Base-by-base conservation (phyloP, 768 basidiomycete genomes). In the Suillus subluteus region DNA sequence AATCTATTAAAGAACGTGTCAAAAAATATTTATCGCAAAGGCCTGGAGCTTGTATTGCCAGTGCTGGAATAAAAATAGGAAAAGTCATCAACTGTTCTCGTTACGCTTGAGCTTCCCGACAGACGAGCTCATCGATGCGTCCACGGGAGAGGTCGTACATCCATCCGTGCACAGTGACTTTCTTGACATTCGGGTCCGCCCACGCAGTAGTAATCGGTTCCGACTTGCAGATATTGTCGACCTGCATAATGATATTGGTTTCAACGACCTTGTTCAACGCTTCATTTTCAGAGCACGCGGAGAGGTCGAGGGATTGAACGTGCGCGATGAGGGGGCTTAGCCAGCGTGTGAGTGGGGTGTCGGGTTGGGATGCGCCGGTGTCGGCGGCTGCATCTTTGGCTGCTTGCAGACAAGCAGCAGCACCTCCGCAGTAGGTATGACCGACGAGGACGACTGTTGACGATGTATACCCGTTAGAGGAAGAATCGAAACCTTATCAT, bases 371-470 rank as follows among this genome's bases (percentile, higher is more conserved):
- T 35, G 73, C 63, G 6, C 6, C 5, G 5, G 37, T 1, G 50
- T 58, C 16, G 61, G 81, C 70, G 8, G 69, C 63, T 18, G 78
- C 73, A n/a, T 75, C 78, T 65, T 79, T 76, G 41, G 80, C 82
- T 52, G 87, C 84, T 0, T 74, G 71, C 48, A 86, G 78, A 59
- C 87, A 87, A 6, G 89, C 88, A 0, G 79, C 75, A 4, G 86
- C 91, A 62, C 95, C 95, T 64, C 93, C 95, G 74, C 95, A 97
- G 64, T 87, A 81, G 13, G 90, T 88, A 75, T 97, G 95, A 21
- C 95, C 95, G 32, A 90, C 91, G 71, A 96, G 80, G 68, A 94
- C 81, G 67, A 96, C 92, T 94, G 72, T 1, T 26, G 43, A 54
- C 30, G 15, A 18, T 7, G 50, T 26, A 62, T 30, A 61, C 52